phyloP scores from a whole-genome alignment of 768 basidiomycete species.

The Hypholoma sublateritium region DNA sequence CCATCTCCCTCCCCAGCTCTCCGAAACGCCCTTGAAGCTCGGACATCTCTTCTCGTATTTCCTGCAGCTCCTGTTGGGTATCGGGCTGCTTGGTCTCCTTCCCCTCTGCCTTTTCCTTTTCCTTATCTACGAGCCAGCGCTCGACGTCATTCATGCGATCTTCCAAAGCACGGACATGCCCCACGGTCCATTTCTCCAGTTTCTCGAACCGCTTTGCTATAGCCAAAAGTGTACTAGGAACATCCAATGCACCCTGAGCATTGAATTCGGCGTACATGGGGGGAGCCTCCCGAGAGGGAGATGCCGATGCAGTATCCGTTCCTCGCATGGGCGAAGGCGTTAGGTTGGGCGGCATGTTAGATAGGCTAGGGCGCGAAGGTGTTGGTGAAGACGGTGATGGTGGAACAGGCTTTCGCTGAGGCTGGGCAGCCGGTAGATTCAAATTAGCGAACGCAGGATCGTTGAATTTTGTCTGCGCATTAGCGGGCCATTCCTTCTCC shows the following conservation, averaged over 20 bases:
- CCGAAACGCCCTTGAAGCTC: conserved; percentile 77
- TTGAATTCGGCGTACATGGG: conserved; percentile 81
- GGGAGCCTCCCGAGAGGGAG: conserved; percentile 58
- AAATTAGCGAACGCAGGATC: conserved; percentile 63
- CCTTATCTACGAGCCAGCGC: conserved; percentile 84
- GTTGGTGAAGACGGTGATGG: conserved; percentile 66
- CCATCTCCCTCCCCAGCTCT: conserved; percentile 79
- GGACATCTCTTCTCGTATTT: conserved; percentile 65
- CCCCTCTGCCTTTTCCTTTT: conserved; percentile 56
- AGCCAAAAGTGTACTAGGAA: conserved; percentile 69
- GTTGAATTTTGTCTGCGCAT: conserved; percentile 46
- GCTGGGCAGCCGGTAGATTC: conserved; percentile 44
- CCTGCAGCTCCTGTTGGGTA: conserved; percentile 39
- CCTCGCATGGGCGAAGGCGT: conserved; percentile 66
- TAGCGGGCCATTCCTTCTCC: conserved; percentile 57
- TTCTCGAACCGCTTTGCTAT: conserved; percentile 86
- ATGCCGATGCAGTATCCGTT: conserved; percentile 37
- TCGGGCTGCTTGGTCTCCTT: conserved; percentile 14
- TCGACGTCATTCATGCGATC: conserved; percentile 93
- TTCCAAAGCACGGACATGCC: conserved; percentile 86
- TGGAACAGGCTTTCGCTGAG: conserved; percentile 47
- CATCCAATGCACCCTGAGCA: conserved; percentile 68
- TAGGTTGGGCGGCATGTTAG: conserved; percentile 53
- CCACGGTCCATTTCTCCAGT: conserved; percentile 86
- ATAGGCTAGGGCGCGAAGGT: conserved; percentile 49